phyloP scores from a whole-genome alignment of 176 grass and related monocot genomes.

The Poa annua region DNA sequence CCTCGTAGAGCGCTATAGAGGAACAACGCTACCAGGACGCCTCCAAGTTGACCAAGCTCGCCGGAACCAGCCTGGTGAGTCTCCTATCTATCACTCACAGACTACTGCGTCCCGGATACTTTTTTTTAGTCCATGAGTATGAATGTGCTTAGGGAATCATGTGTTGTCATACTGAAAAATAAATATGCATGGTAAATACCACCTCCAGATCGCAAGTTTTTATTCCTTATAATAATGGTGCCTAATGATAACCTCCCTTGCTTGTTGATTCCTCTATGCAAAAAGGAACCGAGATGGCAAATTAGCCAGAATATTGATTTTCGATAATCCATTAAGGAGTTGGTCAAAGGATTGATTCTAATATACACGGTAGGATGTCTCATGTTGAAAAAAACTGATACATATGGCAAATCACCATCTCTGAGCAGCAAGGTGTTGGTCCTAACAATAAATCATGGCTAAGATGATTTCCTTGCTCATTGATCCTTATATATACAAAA shows the following conservation, averaged over 20 bases:
- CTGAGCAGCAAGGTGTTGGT: background rate
- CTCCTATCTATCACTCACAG: background rate
- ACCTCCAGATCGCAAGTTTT: background rate
- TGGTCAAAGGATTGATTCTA: background rate
- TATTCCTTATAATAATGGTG: background rate
- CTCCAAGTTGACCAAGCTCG: slow-evolving; percentile 72
- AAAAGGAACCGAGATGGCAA: too few species aligned
- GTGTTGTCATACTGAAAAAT: slow-evolving; percentile 8
- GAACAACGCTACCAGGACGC: slow-evolving; percentile 90
- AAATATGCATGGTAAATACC: background rate
- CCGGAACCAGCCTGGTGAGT: slow-evolving; percentile 86
- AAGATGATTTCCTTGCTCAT: background rate
- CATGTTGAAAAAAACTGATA: background rate
- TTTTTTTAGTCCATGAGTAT: background rate
- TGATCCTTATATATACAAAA: background rate
- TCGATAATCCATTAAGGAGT: background rate
- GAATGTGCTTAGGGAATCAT: background rate
- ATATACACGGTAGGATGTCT: background rate
- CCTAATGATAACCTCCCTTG: background rate
- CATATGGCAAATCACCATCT: background rate
- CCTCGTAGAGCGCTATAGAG: slow-evolving; percentile 65
- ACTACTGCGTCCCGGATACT: background rate
- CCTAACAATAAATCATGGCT: background rate
- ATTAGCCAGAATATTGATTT: background rate
- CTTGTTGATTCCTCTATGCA: background rate